A percentile compares a stretch with the other conserved stretches of the same genome.
phyloP scores from a whole-genome alignment of 1,284 basidiomycete species.

The Coniferiporia sulphurascens region DNA sequence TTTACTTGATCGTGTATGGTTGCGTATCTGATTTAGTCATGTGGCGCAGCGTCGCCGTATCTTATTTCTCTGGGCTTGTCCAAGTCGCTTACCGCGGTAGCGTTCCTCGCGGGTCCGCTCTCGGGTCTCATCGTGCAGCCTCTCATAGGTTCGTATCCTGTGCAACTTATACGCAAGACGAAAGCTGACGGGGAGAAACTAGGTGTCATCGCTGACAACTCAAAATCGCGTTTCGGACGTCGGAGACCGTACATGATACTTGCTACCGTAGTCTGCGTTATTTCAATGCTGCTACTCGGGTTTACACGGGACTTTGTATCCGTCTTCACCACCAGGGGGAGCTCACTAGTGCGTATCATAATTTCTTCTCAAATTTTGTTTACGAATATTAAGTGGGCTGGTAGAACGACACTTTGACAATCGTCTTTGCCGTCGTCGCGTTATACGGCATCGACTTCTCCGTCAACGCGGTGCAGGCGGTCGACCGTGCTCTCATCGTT shows the following conservation, averaged over 20 bases:
- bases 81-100: slow-evolving; percentile 83
- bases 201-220: slow-evolving; percentile 82
- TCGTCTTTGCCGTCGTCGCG: slow-evolving; percentile 77
- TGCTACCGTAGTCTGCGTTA: slow-evolving; percentile 62
- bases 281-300: slow-evolving; percentile 80
- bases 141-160: slow-evolving; percentile 55
- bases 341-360: slow-evolving; percentile 31
- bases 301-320: slow-evolving; percentile 75
- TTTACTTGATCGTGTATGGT: not conserved
- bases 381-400: not conserved
- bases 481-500: slow-evolving; percentile 79
- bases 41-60: slow-evolving; percentile 76
- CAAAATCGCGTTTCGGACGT: slow-evolving; percentile 80
- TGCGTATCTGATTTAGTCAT: not conserved
- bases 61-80: slow-evolving; percentile 85
- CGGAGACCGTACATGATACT: slow-evolving; percentile 82
- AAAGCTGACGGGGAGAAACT: not conserved
- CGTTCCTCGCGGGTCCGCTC: slow-evolving; percentile 92
- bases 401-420: slow-evolving; percentile 61
- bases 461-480: slow-evolving; percentile 86
- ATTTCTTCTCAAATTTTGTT: not conserved
- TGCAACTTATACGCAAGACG: not conserved
- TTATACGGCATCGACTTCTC: slow-evolving; percentile 92
- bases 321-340: slow-evolving; percentile 45
- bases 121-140: slow-evolving; percentile 92